Base-by-base conservation (phyloP, 768 basidiomycete species). In the Amanita rubescens region DNA sequence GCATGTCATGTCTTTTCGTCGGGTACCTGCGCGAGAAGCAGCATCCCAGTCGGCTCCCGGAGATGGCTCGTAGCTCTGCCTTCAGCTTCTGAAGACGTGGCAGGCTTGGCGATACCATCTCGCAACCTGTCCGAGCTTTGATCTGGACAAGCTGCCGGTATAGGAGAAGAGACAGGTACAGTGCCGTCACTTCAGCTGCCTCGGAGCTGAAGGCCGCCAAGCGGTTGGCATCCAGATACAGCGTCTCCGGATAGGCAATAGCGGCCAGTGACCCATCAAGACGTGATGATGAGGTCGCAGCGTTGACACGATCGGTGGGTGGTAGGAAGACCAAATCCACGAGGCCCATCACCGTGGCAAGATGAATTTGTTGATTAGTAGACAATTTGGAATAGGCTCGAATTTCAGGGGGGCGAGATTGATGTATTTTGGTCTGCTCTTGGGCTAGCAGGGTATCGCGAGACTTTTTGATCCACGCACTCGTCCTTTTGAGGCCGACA, bases 121-220 rank as follows among this genome's bases (percentile, higher is more conserved):
- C 55, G 27, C 69, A 59, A 51, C 70, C 67, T 49, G 65, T 63
- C 30, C 70, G 62, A 35, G 73, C 78, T 59, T 77, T 53, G 12
- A 46, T 22, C 14, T 55, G 76, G 37, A 81, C 68, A 58, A 92
- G 78, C 63, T 91, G 86, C 38, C 89, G 82, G 65, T 83, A 91
- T 19, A 92, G 80, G 61, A 93, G 72, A 33, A 90, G 72, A 59
- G 91, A 81, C 81, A 93, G 85, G 69, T 86, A 89, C 48, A 90
- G 68, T 42, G 84, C 80, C 17, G 81, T 80, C 39, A 85, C 72
- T 60, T 94, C 91, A 25, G 81, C 76, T 0, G 84, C 84, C 55
- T 95, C 93, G 38, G 79, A 72, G 59, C 79, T 79, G 57, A 92
- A 77, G 20, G 75, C 74, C 22, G 76, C 66, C 10, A 94, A 71